Evolutionary conservation across 2,329 filamentous ascomycete species (phyloP).

Genomic region (Colletotrichum sp.): DNA sequence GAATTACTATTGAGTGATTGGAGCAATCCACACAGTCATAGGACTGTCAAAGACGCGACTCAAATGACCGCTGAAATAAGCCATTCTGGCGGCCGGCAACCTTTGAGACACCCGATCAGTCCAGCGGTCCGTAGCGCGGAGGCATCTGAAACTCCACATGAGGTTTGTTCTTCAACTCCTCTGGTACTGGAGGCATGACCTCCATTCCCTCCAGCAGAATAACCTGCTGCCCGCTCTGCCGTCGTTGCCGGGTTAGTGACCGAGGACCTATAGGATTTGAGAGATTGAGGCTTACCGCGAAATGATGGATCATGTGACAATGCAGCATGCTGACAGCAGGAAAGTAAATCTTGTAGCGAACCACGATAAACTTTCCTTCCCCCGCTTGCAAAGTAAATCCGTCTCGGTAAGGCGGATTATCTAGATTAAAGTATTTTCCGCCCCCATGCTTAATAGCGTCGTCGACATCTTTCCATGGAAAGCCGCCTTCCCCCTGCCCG

Average conservation of each 20-base stretch:
- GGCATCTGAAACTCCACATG: conserved; percentile 1
- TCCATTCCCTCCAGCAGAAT: conserved; percentile 9
- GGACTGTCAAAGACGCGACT: background rate
- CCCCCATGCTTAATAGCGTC: background rate
- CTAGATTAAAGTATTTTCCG: background rate
- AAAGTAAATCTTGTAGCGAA: conserved; percentile 1
- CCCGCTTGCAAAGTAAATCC: background rate
- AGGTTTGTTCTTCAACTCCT: conserved; percentile 1
- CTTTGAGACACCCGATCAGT: background rate
- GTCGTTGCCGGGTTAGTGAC: accelerated
- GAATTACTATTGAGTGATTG: accelerated
- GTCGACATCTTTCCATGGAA: background rate
- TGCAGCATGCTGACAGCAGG: conserved; percentile 5
- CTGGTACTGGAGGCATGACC: background rate
- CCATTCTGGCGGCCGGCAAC: background rate
- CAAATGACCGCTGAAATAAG: background rate
- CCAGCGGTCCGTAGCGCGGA: background rate
- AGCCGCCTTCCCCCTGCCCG: background rate
- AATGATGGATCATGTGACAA: conserved; percentile 16
- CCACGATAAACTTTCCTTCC: background rate
- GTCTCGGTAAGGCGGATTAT: background rate
- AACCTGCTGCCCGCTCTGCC: conserved; percentile 3
- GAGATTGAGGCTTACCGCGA: background rate
- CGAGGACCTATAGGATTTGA: background rate
- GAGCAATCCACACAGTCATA: accelerated